phyloP scores from a whole-genome alignment of 257 asterid genomes.

The Scutellaria baicalensis region DNA sequence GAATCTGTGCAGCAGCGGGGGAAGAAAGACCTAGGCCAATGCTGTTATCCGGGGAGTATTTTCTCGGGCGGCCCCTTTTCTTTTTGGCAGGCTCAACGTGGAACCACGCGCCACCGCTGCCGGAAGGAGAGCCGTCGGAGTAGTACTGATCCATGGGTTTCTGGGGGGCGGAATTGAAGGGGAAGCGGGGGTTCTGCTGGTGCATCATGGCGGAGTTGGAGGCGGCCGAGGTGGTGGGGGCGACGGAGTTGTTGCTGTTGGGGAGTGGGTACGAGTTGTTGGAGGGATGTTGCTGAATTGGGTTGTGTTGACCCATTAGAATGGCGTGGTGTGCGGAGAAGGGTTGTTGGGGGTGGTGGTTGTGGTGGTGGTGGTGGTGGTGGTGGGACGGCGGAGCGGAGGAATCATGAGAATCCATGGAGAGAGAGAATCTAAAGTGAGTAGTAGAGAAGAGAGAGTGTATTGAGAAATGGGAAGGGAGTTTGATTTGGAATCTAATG shows the following conservation, averaged over 20 bases:
- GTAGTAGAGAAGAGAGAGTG: not conserved
- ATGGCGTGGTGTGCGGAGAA: constrained; percentile 25
- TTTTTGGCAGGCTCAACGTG: constrained; percentile 56
- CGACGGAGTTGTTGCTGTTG: constrained; percentile 27
- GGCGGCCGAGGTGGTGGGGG: constrained; percentile 21
- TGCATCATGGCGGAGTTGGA: constrained; percentile 30
- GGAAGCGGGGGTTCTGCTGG: constrained; percentile 46
- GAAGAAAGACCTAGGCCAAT: constrained; percentile 72
- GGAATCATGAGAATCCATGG: constrained; percentile 52
- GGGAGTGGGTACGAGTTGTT: constrained; percentile 35
- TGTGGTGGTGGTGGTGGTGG: constrained; percentile 20
- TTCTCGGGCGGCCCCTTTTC: constrained; percentile 86
- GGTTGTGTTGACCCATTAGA: constrained; percentile 26
- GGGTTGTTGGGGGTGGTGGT: constrained; percentile 18
- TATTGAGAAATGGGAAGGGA: no score
- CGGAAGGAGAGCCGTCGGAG: constrained; percentile 46
- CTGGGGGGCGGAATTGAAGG: constrained; percentile 37
- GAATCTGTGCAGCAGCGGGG: constrained; percentile 41
- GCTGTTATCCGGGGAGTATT: constrained; percentile 71
- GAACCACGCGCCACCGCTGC: constrained; percentile 41
- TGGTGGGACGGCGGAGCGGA: constrained; percentile 25
- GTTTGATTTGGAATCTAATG: not conserved
- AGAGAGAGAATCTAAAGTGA: constrained; percentile 7
- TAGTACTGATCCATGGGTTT: constrained; percentile 40
- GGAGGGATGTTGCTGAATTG: constrained; percentile 26